phyloP scores from a whole-genome alignment of 306 rosid genomes.

The Canavalia gladiata region DNA sequence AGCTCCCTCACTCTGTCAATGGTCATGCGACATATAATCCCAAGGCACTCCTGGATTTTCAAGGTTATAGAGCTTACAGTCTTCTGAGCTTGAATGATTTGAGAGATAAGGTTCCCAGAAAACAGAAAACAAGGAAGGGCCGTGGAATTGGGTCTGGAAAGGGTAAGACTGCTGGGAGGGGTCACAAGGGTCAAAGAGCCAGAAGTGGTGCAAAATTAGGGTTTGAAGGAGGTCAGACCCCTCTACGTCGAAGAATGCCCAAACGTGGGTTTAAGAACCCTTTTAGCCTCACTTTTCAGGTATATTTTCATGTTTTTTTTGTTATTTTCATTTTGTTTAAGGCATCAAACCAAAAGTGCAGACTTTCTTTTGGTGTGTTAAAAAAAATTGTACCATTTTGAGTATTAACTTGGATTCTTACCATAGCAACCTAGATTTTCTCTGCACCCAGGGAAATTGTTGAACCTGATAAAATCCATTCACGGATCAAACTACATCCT shows the following conservation, averaged over 20 bases:
- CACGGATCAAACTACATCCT: not conserved
- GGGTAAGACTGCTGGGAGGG: slow-evolving; percentile 99
- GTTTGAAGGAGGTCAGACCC: slow-evolving; percentile 98
- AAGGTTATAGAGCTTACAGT: slow-evolving; percentile 78
- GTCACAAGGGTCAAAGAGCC: slow-evolving; percentile 97
- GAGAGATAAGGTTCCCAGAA: slow-evolving; percentile 84
- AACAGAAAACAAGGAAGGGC: slow-evolving; percentile 90
- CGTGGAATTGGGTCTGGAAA: slow-evolving; percentile 99
- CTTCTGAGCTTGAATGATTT: slow-evolving; percentile 91
- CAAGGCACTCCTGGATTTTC: slow-evolving; percentile 20
- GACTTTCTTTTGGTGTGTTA: not conserved
- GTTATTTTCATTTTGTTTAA: slow-evolving; percentile 18
- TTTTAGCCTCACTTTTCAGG: slow-evolving; percentile 93
- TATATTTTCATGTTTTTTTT: slow-evolving; percentile 38
- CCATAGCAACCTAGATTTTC: not conserved
- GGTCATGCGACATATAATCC: slow-evolving; percentile 28
- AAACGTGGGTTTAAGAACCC: slow-evolving; percentile 95
- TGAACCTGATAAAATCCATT: not conserved
- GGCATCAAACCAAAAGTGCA: slow-evolving; percentile 6
- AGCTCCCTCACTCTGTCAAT: slow-evolving; percentile 35
- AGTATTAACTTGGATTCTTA: slow-evolving; percentile 21
- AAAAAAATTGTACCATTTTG: not conserved
- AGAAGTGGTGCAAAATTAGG: slow-evolving; percentile 84
- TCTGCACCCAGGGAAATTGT: not conserved
- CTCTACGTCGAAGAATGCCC: slow-evolving; percentile 89